These are phyloP conservation scores for Yarrowia deformans DNA, from an alignment of 805 yeast species.

Conservation along the genomic window DNA sequence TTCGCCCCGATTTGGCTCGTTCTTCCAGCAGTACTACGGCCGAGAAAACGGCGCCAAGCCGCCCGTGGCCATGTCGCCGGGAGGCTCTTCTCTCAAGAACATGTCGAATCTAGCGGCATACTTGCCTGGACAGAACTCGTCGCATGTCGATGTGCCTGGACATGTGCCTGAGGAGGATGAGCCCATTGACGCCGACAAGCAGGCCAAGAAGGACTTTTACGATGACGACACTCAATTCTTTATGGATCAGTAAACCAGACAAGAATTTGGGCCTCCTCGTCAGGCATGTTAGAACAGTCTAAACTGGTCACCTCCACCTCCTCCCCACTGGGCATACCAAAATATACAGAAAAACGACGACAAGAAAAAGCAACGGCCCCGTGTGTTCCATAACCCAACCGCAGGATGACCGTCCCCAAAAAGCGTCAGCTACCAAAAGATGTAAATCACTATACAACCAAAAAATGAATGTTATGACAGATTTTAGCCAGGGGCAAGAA, in stretches of 20 bases:
- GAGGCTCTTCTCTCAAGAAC: conserved; percentile 12
- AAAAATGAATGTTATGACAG: conserved; percentile 33
- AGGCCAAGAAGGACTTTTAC: conserved; percentile 25
- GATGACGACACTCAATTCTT: conserved; percentile 40
- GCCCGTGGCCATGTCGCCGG: conserved; percentile 22
- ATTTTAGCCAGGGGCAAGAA: not conserved
- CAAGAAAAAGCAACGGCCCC: conserved; percentile 11
- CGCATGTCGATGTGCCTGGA: conserved; percentile 16
- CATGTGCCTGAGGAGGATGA: conserved; percentile 31
- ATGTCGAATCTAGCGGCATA: conserved; percentile 29
- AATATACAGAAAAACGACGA: conserved; percentile 2
- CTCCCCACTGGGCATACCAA: not conserved
- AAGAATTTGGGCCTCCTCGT: too few species aligned
- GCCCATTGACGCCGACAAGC: conserved; percentile 24
- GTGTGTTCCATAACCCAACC: conserved; percentile 25
- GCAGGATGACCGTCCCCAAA: conserved; percentile 26
- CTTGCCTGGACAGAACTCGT: conserved; percentile 20
- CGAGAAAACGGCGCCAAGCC: conserved; percentile 32
- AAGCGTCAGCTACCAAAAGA: conserved; percentile 36
- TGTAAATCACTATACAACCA: conserved; percentile 35
- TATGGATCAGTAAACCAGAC: conserved; percentile 35
- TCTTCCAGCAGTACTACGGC: conserved; percentile 37
- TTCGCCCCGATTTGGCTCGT: conserved; percentile 37
- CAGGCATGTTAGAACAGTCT: too few species aligned
- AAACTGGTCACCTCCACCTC: too few species aligned